These are phyloP conservation scores for Pythium folliculosum DNA, from an alignment of 352 stramenopile species.

Conservation along the genomic window DNA sequence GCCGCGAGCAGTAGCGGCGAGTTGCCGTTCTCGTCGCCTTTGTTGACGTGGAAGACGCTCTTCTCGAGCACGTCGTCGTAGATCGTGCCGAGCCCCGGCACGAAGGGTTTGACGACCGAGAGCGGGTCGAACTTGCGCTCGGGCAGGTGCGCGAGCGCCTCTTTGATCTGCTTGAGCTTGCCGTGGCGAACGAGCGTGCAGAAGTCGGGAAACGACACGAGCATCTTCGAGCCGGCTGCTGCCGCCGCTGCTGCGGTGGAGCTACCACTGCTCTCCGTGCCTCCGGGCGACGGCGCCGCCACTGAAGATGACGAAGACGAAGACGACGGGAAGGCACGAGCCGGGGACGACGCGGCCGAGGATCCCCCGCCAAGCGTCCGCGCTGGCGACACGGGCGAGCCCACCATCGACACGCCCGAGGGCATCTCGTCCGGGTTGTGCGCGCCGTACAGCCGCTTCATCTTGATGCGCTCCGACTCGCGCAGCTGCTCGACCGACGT, in stretches of 20 bases:
- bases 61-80: constrained; percentile 92
- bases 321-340: neutral
- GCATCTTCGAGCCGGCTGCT: constrained; percentile 31
- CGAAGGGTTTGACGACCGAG: constrained; percentile 69
- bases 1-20: constrained; percentile 83
- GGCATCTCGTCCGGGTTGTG: constrained; percentile 19
- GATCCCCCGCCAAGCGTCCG: neutral
- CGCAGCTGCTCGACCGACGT: constrained; percentile 79
- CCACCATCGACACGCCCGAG: neutral
- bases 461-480: constrained; percentile 48
- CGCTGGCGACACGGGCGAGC: constrained; percentile 9
- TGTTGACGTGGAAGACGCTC: constrained; percentile 88
- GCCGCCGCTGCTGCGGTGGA: neutral
- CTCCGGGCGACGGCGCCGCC: neutral
- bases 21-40: constrained; percentile 90
- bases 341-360: constrained; percentile 3
- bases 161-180: constrained; percentile 89
- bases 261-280: neutral
- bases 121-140: constrained; percentile 87
- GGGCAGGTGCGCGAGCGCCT: constrained; percentile 78
- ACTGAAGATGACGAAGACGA: neutral
- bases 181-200: constrained; percentile 85
- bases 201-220: constrained; percentile 76
- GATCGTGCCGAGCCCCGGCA: constrained; percentile 84
- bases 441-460: constrained; percentile 45